These are phyloP conservation scores for Phoma sp. DNA, from an alignment of 2,329 filamentous ascomycete species.

Conservation along the genomic window DNA sequence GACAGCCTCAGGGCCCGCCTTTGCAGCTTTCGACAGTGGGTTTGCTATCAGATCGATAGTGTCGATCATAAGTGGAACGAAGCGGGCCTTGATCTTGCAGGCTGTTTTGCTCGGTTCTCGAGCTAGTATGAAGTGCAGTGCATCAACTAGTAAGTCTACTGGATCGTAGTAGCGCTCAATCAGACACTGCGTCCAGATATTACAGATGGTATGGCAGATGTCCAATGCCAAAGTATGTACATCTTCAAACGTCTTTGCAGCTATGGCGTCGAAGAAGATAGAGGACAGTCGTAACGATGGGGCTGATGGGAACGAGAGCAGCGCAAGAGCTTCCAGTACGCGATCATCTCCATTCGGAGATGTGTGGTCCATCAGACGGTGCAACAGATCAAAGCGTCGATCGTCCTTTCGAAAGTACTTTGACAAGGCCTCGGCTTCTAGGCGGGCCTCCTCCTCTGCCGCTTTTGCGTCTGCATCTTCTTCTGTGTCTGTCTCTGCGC, in stretches of 20 bases:
- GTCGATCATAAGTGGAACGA: constrained; percentile 56
- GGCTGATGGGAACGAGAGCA: constrained; percentile 68
- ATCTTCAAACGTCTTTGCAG: constrained; percentile 57
- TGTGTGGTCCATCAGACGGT: constrained; percentile 68
- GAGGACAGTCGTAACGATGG: constrained; percentile 63
- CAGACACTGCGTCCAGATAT: constrained; percentile 72
- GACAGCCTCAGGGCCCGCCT: constrained; percentile 34
- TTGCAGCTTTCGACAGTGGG: constrained; percentile 50
- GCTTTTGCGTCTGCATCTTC: background rate
- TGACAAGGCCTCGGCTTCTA: constrained; percentile 40
- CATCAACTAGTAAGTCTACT: constrained; percentile 68
- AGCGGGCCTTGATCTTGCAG: constrained; percentile 63
- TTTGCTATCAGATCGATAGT: constrained; percentile 62
- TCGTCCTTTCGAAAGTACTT: constrained; percentile 48
- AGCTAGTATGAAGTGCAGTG: constrained; percentile 68
- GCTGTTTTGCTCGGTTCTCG: constrained; percentile 65
- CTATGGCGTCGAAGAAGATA: constrained; percentile 71
- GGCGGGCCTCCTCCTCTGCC: constrained; percentile 5
- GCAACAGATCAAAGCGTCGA: constrained; percentile 56
- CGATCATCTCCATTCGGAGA: constrained; percentile 62
- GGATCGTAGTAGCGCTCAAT: constrained; percentile 68
- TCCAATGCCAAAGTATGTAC: constrained; percentile 64
- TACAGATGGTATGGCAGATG: constrained; percentile 68
- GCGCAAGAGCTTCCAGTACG: constrained; percentile 71
- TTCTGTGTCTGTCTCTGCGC: background rate